Conservation (phyloP, 345 rosid species). For the Erysimum cheiranthoides region DNA sequence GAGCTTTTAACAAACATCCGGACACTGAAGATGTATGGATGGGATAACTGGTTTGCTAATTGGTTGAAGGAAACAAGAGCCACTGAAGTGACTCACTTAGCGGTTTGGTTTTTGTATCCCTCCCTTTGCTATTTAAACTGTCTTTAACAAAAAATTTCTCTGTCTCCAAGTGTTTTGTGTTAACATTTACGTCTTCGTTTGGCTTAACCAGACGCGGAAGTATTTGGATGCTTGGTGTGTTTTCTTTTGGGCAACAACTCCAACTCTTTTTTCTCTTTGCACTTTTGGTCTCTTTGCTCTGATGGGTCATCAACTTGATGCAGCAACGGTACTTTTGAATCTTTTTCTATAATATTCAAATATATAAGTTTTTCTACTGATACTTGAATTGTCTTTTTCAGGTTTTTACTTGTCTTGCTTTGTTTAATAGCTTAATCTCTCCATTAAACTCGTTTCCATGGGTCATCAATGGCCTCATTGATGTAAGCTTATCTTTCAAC, state of each 20-base stretch:
- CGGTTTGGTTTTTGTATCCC: conserved; percentile 54
- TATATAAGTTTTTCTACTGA: background rate
- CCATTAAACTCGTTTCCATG: conserved; percentile 96
- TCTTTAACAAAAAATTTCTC: background rate
- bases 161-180: conserved; percentile 7
- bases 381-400: conserved; percentile 37
- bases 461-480: conserved; percentile 96
- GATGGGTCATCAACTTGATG: conserved; percentile 96
- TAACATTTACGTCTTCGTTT: conserved; percentile 21
- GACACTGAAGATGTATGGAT: conserved; percentile 85
- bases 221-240: conserved; percentile 99
- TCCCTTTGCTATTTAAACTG: background rate
- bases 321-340: conserved; percentile 70
- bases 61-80: conserved; percentile 83
- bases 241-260: conserved; percentile 98
- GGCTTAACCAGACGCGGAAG: conserved; percentile 71
- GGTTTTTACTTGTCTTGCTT: conserved; percentile 96
- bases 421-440: conserved; percentile 85
- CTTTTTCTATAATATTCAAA: background rate
- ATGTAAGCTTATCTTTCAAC: conserved; percentile 61
- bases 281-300: conserved; percentile 84
- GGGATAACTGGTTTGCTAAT: conserved; percentile 83
- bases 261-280: conserved; percentile 83
- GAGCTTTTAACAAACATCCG: conserved; percentile 84
- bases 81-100: conserved; percentile 79